Conservation (phyloP, 805 yeast genomes). For the Saturnispora halmiae region DNA sequence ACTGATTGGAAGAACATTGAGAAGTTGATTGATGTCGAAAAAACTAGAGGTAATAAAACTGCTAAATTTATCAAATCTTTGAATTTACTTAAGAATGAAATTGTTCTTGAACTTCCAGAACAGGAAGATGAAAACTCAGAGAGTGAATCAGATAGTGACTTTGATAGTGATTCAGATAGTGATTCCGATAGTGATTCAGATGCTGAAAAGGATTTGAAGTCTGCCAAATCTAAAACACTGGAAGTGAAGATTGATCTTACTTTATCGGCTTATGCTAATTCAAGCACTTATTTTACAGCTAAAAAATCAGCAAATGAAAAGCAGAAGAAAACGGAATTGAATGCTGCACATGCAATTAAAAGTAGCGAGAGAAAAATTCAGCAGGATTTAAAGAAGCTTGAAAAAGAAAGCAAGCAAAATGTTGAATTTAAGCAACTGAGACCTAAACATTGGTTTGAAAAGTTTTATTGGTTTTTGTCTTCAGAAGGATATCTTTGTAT, state of each 20-base stretch:
- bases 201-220: constrained; percentile 7
- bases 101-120: constrained; percentile 47
- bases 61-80: constrained; percentile 64
- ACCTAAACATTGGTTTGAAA: constrained; percentile 83
- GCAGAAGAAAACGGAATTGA: constrained; percentile 70
- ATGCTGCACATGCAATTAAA: constrained; percentile 66
- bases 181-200: constrained; percentile 33
- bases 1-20: constrained; percentile 94
- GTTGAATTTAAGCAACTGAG: constrained; percentile 48
- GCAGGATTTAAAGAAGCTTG: constrained; percentile 58
- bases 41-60: constrained; percentile 50
- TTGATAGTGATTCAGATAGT: constrained; percentile 19
- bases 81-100: constrained; percentile 58
- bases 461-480: constrained; percentile 89
- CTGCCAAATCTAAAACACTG: constrained; percentile 21
- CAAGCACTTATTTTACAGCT: constrained; percentile 68
- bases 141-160: constrained; percentile 14
- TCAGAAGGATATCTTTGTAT: constrained; percentile 80
- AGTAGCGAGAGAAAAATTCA: constrained; percentile 74
- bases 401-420: constrained; percentile 45
- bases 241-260: constrained; percentile 58
- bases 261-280: constrained; percentile 80
- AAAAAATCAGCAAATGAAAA: constrained; percentile 70
- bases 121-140: constrained; percentile 30
- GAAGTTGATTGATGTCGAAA: constrained; percentile 60